phyloP scores from a whole-genome alignment of 2,329 filamentous ascomycete species.

The Phialophora tarda region DNA sequence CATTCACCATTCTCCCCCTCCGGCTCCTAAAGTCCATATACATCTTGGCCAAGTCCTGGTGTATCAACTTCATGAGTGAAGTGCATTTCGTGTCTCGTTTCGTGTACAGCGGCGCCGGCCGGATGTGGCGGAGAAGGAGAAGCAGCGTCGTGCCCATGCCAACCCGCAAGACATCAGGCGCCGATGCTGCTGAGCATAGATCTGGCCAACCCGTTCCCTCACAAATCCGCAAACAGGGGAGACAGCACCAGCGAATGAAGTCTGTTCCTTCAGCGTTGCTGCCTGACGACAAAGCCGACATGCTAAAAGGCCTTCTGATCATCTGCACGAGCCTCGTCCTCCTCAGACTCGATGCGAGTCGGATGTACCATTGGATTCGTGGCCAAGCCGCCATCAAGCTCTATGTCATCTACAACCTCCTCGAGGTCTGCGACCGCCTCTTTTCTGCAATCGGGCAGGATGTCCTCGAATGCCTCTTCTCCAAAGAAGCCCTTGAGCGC shows the following conservation, averaged over 20 bases:
- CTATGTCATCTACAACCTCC: constrained; percentile 97
- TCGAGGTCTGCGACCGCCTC: constrained; percentile 86
- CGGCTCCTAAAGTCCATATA: constrained; percentile 81
- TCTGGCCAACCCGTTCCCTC: constrained; percentile 11
- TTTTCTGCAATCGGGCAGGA: constrained; percentile 93
- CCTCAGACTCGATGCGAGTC: constrained; percentile 90
- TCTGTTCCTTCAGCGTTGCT: constrained; percentile 84
- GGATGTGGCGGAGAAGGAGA: constrained; percentile 68
- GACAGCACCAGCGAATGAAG: constrained; percentile 72
- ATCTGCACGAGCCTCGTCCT: constrained; percentile 82
- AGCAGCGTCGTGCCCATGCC: constrained; percentile 47
- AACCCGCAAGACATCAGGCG: constrained; percentile 19
- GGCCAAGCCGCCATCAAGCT: constrained; percentile 97
- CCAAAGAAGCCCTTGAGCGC: constrained; percentile 86
- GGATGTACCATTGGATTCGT: constrained; percentile 97
- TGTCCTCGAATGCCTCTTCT: constrained; percentile 94
- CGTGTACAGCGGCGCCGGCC: constrained; percentile 77
- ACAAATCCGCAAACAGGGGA: constrained; percentile 12
- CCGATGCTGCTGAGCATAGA: constrained; percentile 51
- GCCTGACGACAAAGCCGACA: constrained; percentile 90
- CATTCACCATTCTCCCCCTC: constrained; percentile 91
- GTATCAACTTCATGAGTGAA: constrained; percentile 73
- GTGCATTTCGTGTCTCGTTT: constrained; percentile 73
- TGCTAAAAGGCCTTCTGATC: constrained; percentile 88
- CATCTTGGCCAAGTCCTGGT: constrained; percentile 80